Base-by-base conservation (phyloP, 2,329 filamentous ascomycete genomes). In the Taxawa tesnikishii region DNA sequence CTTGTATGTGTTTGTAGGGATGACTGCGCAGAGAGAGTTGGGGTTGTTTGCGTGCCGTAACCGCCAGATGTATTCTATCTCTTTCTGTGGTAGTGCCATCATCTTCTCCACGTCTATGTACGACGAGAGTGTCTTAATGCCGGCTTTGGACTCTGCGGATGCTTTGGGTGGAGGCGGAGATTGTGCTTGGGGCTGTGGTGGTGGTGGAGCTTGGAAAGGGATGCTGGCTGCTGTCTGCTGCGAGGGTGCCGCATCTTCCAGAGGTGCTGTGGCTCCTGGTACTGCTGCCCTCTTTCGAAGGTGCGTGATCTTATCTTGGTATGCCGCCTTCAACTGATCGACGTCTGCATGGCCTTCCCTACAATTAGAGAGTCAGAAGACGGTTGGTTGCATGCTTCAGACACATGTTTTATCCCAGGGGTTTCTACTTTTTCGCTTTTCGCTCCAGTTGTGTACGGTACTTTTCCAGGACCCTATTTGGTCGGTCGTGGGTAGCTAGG, bases 11-110 rank as follows among this genome's bases (percentile, higher is more conserved):
- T 69, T 54, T 3, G 78, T 56, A 0, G 84, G 79, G 35, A 98
- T 76, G 28, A 75, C 69, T 16, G 90, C 92, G 60, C 83, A 92
- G n/a, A 98, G 72, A 9, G 79, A 81, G 40, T 75, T 69, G 1
- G 76, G 63, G 42, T 80, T 75, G 11, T 68, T 58, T 25, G 84
- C 79, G 62, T 94, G 83, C 31, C 83, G 80, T 15, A 94, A 72
- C 15, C 88, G 82, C 90, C 90, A 98, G 46, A 96, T 70, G 18
- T 78, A 73, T 47, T 84, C 78, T 34, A 98, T 78, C 55, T 96
- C 87, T 54, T 83, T 79, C 12, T 71, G 62, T 0, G 87, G 80
- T 3, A 96, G 75, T 28, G 61, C 54, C 32, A 71, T 68, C 33
- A 75, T 75, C 55, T 94, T 96, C 38, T 75, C 65, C 30, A 96